A percentile compares a stretch with the other conserved stretches of the same genome.
Evolutionary conservation across 2,329 filamentous ascomycete species (phyloP).

Genomic region (Cryoendolithus antarcticus): DNA sequence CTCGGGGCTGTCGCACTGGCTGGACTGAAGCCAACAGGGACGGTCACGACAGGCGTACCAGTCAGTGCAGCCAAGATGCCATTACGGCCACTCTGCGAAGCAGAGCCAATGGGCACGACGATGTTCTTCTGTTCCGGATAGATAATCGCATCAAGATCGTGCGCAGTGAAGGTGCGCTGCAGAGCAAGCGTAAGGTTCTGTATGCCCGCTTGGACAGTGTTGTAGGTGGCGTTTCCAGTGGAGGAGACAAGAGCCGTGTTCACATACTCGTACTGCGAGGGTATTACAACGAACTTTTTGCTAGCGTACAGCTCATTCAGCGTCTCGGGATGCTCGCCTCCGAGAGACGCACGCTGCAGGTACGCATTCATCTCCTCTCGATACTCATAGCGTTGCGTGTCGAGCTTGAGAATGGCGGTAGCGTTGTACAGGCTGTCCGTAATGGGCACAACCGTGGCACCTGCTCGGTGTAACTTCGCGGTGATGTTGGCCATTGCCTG

Average conservation of each 20-base stretch:
- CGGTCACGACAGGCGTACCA: slow-evolving; percentile 40
- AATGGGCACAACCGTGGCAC: slow-evolving; percentile 41
- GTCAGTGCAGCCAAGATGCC: slow-evolving; percentile 44
- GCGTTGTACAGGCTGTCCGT: slow-evolving; percentile 40
- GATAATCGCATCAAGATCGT: slow-evolving; percentile 45
- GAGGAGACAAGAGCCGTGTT: slow-evolving; percentile 40
- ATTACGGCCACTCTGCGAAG: slow-evolving; percentile 48
- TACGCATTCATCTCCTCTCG: slow-evolving; percentile 44
- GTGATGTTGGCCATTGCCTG: slow-evolving; percentile 38
- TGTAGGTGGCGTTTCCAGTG: slow-evolving; percentile 37
- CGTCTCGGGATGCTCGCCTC: slow-evolving; percentile 31
- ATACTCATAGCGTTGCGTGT: slow-evolving; percentile 52
- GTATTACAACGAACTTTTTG: slow-evolving; percentile 47
- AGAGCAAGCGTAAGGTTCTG: slow-evolving; percentile 40
- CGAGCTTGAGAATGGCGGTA: slow-evolving; percentile 37
- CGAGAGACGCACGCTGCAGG: slow-evolving; percentile 33
- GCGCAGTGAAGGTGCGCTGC: slow-evolving; percentile 35
- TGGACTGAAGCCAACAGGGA: slow-evolving; percentile 43
- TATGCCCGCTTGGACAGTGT: slow-evolving; percentile 36
- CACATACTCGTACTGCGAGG: slow-evolving; percentile 45
- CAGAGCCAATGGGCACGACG: slow-evolving; percentile 45
- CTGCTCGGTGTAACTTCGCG: slow-evolving; percentile 33
- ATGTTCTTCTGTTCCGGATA: slow-evolving; percentile 55
- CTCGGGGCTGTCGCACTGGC: slow-evolving; percentile 36
- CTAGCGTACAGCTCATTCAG: slow-evolving; percentile 39